Evolutionary conservation across 495 filamentous ascomycete genomes (phyloP), one percentile per base, ranked within the genome.

Genomic region (Penicillium antarcticum): DNA sequence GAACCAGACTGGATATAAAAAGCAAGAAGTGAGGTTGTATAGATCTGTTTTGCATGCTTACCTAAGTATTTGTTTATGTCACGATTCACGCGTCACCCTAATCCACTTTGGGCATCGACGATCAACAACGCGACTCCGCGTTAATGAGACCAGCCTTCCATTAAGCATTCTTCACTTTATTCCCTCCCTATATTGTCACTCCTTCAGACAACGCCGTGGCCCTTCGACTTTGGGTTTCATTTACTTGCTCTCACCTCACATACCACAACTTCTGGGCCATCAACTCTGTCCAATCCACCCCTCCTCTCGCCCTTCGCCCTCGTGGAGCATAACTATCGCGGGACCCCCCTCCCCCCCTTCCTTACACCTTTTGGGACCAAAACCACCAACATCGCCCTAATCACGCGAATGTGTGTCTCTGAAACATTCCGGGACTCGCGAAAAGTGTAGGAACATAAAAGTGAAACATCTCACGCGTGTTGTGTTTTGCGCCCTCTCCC

Each of bases 81-180:
- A 63, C 58, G 55, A 57, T 42, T 29, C 48, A 51, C 62, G 62
- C 62, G 62, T 65, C 61, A 52, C 58, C 50, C 62, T 65, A 65
- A 48, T 41, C 62, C 55, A 34, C 17, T 55, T 55, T 7, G 26
- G 61, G 58, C 32, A 48, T 55, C 56, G 49, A 55, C 46, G 56
- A 62, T 62, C 59, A 65, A 65, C 62, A 65, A 65, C 62, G 62
- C 62, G 62, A 63, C 57, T 33, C 58, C 62, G 59, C 62, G 59
- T 65, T 65, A 58, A 60, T 60, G 31, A 38, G 14, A 32, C 40
- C 43, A 36, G 26, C 47, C 29, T 29, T 29, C 26, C 7, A 13
- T 35, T 56, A 6, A 9, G 26, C 26, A 29, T 29, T 29, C 26
- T 29, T 29, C 26, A 29, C 26, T 29, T 10, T 29, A 29, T 48